Evolutionary conservation across 495 filamentous ascomycete genomes (phyloP), one percentile per base, ranked within the genome.

Genomic region (Penicillium coffeae): DNA sequence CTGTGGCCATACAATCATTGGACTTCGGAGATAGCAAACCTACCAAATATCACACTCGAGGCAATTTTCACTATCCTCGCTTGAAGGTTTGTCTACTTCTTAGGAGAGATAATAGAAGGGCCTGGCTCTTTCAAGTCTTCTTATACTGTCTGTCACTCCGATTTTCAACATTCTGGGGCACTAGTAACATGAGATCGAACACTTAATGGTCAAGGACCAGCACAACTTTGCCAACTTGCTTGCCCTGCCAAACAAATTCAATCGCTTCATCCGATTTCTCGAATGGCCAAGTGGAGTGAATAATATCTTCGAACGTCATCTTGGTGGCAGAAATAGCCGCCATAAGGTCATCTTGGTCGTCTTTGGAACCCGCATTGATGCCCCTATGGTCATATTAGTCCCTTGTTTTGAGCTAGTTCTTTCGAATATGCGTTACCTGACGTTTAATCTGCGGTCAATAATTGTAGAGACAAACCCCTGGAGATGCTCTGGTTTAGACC

Each of bases 211-310:
- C 25, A 4, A 30, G 10, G 10, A 5, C 25, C 25, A 71, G 56
- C 1, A 72, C 64, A 33, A 71, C 27, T 51, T 71, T 73, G 7
- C 66, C 70, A 41, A 73, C 45, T 34, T 63, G 59, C 30, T 62
- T 63, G 3, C 68, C 68, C 55, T 65, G 44, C 63, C 66, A 68
- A 16, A 73, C 14, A 56, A 52, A 66, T 33, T 70, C 50, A 21
- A 73, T 33, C 8, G 70, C 68, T 38, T 69, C 63, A 4, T 64
- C 60, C 0, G 70, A 64, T 42, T 69, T 15, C 20, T 69, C 58
- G 47, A 71, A 73, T 14, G 53, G 45, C 12, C 47, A 62, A 12
- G 47, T 46, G 6, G 21, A 40, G 36, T 73, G 67, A 39, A 72
- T 67, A 6, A 71, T 40, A 48, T 69, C 65, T 16, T 62, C 34